A percentile compares a stretch with the other conserved stretches of the same genome.
Evolutionary conservation across 331 rosid genomes (phyloP).

Genomic region (Stylosanthes scabra): DNA sequence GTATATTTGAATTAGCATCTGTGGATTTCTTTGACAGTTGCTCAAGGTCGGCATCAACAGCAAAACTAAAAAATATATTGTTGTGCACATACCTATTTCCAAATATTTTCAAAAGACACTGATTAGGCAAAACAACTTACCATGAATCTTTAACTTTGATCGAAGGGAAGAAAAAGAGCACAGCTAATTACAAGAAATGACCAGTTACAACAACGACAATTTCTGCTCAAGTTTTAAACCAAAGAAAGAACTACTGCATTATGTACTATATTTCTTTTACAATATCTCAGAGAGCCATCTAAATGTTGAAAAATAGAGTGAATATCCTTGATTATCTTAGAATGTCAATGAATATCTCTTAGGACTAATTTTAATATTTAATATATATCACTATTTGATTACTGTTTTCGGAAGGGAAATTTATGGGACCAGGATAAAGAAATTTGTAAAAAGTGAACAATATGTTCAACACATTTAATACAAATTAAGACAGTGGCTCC

Average conservation of each 20-base stretch:
- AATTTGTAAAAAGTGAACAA: background rate
- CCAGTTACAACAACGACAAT: background rate
- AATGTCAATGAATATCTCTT: no score
- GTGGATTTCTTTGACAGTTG: conserved; percentile 21
- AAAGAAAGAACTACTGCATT: conserved; percentile 2
- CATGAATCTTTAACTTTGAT: background rate
- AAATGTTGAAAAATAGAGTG: background rate
- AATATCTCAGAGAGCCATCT: background rate
- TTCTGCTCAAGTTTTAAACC: background rate
- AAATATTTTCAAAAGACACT: conserved; percentile 24
- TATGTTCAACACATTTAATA: background rate
- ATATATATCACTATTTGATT: no score
- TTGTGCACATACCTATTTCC: conserved; percentile 51
- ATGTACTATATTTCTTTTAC: background rate
- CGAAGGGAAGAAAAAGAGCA: background rate
- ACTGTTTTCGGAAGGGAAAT: conserved; percentile 2
- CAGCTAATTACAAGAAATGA: background rate
- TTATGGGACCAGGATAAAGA: conserved; percentile 2
- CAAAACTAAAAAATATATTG: conserved; percentile 32
- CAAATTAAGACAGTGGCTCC: conserved; percentile 16
- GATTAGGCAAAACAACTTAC: background rate
- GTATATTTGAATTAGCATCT: conserved; percentile 28
- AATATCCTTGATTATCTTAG: no score
- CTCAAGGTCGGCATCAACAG: conserved; percentile 33
- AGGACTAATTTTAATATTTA: no score